Evolutionary conservation across 805 yeast genomes (phyloP).

Genomic region (Kodamaea leandrae): DNA sequence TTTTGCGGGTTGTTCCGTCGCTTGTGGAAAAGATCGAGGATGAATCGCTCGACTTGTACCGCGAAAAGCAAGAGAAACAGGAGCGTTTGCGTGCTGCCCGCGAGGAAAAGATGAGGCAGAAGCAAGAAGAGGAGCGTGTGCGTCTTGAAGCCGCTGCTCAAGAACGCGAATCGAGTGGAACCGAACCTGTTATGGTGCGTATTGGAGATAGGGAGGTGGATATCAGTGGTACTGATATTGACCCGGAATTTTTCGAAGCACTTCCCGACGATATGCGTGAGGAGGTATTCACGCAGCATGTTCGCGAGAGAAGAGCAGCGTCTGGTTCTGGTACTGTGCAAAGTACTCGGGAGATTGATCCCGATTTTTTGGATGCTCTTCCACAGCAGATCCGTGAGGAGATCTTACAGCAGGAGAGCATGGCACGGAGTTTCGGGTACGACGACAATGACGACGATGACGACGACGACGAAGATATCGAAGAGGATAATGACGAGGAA

Average conservation of each 20-base stretch:
- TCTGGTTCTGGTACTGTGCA: conserved; percentile 35
- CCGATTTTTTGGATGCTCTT: conserved; percentile 75
- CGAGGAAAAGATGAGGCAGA: conserved; percentile 30
- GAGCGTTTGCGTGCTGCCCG: conserved; percentile 23
- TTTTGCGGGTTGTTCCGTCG: conserved; percentile 21
- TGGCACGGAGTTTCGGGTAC: conserved; percentile 37
- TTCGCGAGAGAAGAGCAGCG: conserved; percentile 70
- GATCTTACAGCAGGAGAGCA: conserved; percentile 55
- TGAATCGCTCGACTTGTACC: conserved; percentile 43
- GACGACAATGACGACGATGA: conserved; percentile 23
- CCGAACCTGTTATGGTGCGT: conserved; percentile 60
- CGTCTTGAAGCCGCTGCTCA: conserved; percentile 28
- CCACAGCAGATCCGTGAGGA: conserved; percentile 68
- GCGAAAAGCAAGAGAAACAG: conserved; percentile 27
- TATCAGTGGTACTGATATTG: conserved; percentile 86
- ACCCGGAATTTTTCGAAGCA: conserved; percentile 86
- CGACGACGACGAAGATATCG: conserved; percentile 20
- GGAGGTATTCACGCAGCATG: conserved; percentile 83
- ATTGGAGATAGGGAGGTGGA: conserved; percentile 81
- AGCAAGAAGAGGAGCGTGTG: conserved; percentile 28
- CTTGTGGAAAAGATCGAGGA: conserved; percentile 49
- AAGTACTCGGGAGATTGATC: conserved; percentile 65
- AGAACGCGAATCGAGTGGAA: conserved; percentile 15
- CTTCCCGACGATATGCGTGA: conserved; percentile 91
- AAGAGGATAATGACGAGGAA: conserved; percentile 12